These are phyloP conservation scores for Phytophthora megakarya DNA, from an alignment of 352 stramenopile genomes.

Conservation along the genomic window DNA sequence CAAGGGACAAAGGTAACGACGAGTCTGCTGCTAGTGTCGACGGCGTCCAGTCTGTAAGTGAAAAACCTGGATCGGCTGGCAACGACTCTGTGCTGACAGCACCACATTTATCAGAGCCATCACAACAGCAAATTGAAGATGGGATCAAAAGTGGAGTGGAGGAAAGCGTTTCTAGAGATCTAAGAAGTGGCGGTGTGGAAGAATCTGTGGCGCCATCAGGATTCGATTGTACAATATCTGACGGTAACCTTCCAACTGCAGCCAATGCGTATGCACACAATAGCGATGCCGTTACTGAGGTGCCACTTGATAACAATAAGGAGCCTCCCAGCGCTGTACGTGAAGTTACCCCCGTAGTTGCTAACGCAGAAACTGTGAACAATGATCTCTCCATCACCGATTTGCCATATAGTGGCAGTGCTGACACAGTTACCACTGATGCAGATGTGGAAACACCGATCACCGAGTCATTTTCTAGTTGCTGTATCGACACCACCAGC, in stretches of 20 bases:
- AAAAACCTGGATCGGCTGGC: background rate
- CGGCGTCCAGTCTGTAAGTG: slow-evolving; percentile 6
- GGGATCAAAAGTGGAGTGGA: background rate
- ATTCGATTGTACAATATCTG: background rate
- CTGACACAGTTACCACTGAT: background rate
- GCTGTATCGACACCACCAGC: background rate
- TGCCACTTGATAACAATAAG: background rate
- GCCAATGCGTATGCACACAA: background rate
- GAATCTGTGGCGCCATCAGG: background rate
- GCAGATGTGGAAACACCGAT: background rate
- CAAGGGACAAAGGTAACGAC: background rate
- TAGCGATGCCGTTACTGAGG: background rate
- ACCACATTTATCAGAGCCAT: slow-evolving; percentile 9
- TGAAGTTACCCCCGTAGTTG: background rate
- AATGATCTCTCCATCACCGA: background rate
- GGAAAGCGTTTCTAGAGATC: background rate
- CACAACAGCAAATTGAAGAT: slow-evolving; percentile 5
- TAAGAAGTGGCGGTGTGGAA: background rate
- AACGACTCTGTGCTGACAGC: background rate
- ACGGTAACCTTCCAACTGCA: background rate
- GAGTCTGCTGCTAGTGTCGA: background rate
- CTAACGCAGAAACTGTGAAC: background rate
- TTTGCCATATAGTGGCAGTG: background rate
- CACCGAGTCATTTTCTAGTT: background rate
- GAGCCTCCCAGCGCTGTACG: background rate